Percentiles rank a stretch among this genome's conserved stretches.
Evolutionary conservation across 495 filamentous ascomycete species (phyloP).

Genomic region (Aspergillus diversus): DNA sequence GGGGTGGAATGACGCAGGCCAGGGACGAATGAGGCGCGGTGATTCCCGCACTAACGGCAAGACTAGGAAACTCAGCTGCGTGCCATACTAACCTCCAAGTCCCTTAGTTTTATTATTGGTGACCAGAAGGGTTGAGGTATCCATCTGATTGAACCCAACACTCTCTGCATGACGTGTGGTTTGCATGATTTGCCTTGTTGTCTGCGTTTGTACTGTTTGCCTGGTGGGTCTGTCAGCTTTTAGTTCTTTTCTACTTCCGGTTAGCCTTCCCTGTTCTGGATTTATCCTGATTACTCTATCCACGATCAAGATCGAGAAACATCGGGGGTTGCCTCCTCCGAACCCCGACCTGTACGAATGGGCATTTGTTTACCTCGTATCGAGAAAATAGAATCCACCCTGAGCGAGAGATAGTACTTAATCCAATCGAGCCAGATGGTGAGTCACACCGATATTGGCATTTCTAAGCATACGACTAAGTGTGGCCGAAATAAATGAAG

Average conservation of each 20-base stretch:
- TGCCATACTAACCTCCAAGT: too few relatives aligned
- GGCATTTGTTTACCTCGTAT: neutral
- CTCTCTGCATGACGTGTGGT: slow-evolving; percentile 7
- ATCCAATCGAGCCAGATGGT: neutral
- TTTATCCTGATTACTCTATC: neutral
- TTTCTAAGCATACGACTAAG: neutral
- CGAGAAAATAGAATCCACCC: neutral
- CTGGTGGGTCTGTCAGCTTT: neutral
- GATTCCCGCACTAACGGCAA: neutral
- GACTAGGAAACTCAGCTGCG: neutral
- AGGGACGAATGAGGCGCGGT: neutral
- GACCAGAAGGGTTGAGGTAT: neutral
- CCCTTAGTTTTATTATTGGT: neutral
- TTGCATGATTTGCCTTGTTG: neutral
- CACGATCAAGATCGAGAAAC: too few relatives aligned
- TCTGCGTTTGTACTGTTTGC: neutral
- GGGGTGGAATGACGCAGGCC: neutral
- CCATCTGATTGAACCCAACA: neutral
- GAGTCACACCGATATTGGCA: neutral
- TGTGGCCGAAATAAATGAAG: neutral
- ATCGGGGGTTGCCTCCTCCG: too few relatives aligned
- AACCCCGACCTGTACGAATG: neutral
- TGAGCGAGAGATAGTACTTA: neutral
- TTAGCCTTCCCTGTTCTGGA: neutral
- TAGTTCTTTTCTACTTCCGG: neutral